Evolutionary conservation across 2,329 filamentous ascomycete genomes (phyloP).

Genomic region (Helotiales sp.): DNA sequence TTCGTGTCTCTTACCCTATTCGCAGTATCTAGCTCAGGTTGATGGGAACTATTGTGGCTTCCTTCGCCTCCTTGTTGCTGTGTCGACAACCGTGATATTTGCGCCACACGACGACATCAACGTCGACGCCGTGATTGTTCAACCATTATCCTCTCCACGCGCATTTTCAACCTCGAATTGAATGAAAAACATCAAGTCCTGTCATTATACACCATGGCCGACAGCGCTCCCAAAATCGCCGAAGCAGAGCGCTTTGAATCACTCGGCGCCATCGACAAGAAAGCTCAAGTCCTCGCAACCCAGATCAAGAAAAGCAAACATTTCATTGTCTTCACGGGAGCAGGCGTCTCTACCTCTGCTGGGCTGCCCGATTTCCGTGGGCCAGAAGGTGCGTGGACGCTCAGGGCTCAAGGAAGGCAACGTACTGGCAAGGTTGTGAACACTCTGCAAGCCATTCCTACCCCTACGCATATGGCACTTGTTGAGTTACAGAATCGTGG

Average conservation of each 20-base stretch:
- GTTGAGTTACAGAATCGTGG: conserved; percentile 44
- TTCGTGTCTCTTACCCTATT: too few species aligned
- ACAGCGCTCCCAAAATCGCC: conserved; percentile 24
- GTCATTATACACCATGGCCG: conserved; percentile 22
- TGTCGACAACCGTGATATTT: too few species aligned
- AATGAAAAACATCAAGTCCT: too few species aligned
- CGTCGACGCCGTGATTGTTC: too few species aligned
- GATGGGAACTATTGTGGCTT: too few species aligned
- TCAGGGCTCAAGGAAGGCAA: conserved; percentile 43
- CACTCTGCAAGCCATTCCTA: conserved; percentile 46
- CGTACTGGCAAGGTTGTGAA: conserved; percentile 35
- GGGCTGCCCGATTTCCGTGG: conserved; percentile 51
- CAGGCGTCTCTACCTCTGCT: conserved; percentile 48
- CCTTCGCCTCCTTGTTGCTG: too few species aligned
- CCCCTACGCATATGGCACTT: conserved; percentile 47
- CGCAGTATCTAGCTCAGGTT: too few species aligned
- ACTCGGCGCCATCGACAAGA: conserved; percentile 34
- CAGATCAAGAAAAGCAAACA: conserved; percentile 44
- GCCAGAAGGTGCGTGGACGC: conserved; percentile 47
- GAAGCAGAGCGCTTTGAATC: conserved; percentile 32
- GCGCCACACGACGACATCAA: too few species aligned
- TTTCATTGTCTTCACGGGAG: conserved; percentile 48
- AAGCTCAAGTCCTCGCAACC: conserved; percentile 39
- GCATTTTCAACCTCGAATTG: too few species aligned
- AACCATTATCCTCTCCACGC: too few species aligned